A percentile compares a stretch with the other conserved stretches of the same genome.
Evolutionary conservation across 768 basidiomycete species (phyloP).

Genomic region (Pholiota microspora): DNA sequence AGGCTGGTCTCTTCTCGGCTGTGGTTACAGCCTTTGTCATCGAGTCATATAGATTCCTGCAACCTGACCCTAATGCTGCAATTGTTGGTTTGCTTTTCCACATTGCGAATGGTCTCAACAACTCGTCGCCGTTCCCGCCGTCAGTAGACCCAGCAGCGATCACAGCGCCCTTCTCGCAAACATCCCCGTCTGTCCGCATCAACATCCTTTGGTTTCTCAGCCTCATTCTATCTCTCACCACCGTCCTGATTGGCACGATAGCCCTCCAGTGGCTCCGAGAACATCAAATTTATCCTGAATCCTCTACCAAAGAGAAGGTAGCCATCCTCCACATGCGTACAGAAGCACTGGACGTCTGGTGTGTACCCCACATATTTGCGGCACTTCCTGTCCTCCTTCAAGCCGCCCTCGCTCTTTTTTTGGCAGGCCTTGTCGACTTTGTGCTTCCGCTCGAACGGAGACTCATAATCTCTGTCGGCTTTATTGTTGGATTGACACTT

Average conservation of each 20-base stretch:
- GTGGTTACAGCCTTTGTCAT: slow-evolving; percentile 3
- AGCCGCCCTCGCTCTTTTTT: slow-evolving; percentile 15
- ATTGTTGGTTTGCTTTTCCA: not conserved
- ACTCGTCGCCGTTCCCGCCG: not conserved
- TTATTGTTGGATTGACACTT: slow-evolving; percentile 9
- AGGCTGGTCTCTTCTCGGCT: slow-evolving; percentile 2
- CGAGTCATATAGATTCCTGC: too few species aligned
- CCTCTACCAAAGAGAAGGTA: not conserved
- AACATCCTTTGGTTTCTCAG: slow-evolving; percentile 10
- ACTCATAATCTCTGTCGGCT: slow-evolving; percentile 10
- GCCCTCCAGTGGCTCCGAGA: slow-evolving; percentile 9
- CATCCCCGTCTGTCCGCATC: not conserved
- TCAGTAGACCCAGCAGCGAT: not conserved
- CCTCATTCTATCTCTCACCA: slow-evolving; percentile 1
- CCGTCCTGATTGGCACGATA: slow-evolving; percentile 7
- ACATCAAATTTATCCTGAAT: not conserved
- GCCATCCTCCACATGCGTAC: slow-evolving; percentile 1
- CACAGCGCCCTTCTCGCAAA: not conserved
- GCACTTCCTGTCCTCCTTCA: slow-evolving; percentile 1
- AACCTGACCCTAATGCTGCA: not conserved
- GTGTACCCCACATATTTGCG: slow-evolving; percentile 6
- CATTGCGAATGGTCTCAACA: not conserved
- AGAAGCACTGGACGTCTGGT: slow-evolving; percentile 1
- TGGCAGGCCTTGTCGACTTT: slow-evolving; percentile 18
- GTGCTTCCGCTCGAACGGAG: slow-evolving; percentile 3